A percentile compares a stretch with the other conserved stretches of the same genome.
Evolutionary conservation across 495 filamentous ascomycete genomes (phyloP).

Genomic region (Xylaria sp.): DNA sequence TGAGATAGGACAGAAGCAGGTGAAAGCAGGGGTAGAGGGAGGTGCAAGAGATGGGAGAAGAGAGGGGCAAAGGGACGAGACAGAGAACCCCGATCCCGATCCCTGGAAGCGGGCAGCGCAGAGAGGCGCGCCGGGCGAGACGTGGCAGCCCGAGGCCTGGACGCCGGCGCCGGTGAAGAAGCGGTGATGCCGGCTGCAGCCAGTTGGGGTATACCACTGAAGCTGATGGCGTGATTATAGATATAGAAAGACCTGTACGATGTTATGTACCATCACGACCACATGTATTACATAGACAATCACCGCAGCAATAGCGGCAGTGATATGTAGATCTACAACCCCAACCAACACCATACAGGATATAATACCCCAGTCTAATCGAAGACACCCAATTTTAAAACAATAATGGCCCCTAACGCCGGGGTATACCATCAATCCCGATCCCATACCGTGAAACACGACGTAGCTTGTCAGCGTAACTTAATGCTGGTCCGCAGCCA

Average conservation of each 20-base stretch:
- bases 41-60: conserved; percentile 31
- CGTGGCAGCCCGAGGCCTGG: conserved; percentile 83
- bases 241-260: conserved; percentile 14
- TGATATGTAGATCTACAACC: not conserved
- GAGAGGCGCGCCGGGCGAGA: conserved; percentile 63
- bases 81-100: conserved; percentile 49
- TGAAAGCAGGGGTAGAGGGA: conserved; percentile 32
- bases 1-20: conserved; percentile 33
- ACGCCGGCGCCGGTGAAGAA: conserved; percentile 52
- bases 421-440: conserved; percentile 16
- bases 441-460: not conserved
- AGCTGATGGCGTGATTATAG: not conserved
- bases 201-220: not conserved
- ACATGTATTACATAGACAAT: not conserved
- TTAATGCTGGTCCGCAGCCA: not conserved
- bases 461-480: not conserved
- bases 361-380: not conserved
- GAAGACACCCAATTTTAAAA: not conserved
- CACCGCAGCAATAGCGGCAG: not conserved
- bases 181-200: conserved; percentile 29
- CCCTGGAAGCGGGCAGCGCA: conserved; percentile 65
- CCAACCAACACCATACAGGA: not conserved
- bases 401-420: not conserved
- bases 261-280: not conserved
- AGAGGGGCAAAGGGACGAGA: conserved; percentile 25